Evolutionary conservation across 2,329 filamentous ascomycete species (phyloP), one percentile per base, ranked within the genome.

Genomic region (Exophiala dermatitidis): DNA sequence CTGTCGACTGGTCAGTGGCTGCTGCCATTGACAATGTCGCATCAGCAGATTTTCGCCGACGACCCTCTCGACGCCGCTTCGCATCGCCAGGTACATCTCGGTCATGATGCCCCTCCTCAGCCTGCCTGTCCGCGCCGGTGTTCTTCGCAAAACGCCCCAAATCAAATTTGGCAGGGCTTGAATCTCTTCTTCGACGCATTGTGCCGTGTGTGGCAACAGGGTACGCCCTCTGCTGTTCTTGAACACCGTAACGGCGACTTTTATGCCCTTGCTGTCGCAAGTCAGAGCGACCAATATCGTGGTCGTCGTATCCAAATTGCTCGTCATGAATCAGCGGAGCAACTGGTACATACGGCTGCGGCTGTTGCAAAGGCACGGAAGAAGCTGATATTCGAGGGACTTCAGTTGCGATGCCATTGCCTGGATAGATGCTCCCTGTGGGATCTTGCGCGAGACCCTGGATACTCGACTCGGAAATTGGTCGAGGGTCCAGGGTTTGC

Each of bases 321-420:
- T 38, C 47, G 5, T 50, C 40, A 7, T 58, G 31, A 32, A 57
- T 42, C 36, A 59, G 52, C 31, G 56, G 79, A 36, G 84, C 83
- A 2, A 94, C 82, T 0, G 87, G 88, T 2, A 79, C 76, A 54
- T 88, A 79, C 1, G 90, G 90, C 62, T 90, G 85, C 2, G 90
- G 90, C 63, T 95, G 88, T 66, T 93, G 86, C n/a, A 96, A 75
- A 7, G 84, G 82, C 32, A 89, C 64, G 57, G 71, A 76, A 54
- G 65, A 60, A 28, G 65, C 63, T 48, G 65, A 47, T 34, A 55
- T 46, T 37, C 47, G 44, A 42, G 46, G 48, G 19, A 36, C 9
- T n/a, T 48, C 30, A 12, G 48, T 37, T 43, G 45, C 29, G 9
- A 30, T 38, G 46, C 4, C 34, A 40, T 41, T 9, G 3, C 8